Evolutionary conservation across 768 basidiomycete genomes (phyloP).

Genomic region (Gymnopilus junonius): DNA sequence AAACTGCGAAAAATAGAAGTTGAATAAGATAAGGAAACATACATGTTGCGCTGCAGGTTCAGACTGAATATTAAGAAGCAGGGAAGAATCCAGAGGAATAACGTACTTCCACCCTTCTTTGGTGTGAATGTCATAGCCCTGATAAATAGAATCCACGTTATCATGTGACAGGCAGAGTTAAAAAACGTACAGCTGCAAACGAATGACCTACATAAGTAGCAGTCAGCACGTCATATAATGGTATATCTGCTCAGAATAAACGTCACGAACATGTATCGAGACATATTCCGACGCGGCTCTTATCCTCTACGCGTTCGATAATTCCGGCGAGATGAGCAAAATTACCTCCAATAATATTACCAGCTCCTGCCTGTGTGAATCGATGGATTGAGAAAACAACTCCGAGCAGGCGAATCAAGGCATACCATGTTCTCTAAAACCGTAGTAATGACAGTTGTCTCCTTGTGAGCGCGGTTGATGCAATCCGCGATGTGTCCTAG

Average conservation of each 20-base stretch:
- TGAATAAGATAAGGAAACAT: neutral
- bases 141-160: neutral
- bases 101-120: slow-evolving; percentile 74
- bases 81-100: neutral
- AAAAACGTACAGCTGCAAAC: slow-evolving; percentile 67
- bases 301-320: slow-evolving; percentile 72
- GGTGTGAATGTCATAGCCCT: slow-evolving; percentile 85
- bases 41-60: neutral
- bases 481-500: slow-evolving; percentile 69
- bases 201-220: slow-evolving; percentile 63
- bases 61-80: neutral
- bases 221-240: neutral
- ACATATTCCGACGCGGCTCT: slow-evolving; percentile 78
- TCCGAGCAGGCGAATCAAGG: neutral
- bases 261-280: slow-evolving; percentile 84
- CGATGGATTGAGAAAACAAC: neutral
- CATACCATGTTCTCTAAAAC: slow-evolving; percentile 87
- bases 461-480: slow-evolving; percentile 73
- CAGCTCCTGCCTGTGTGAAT: slow-evolving; percentile 70
- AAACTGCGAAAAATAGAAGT: neutral
- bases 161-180: neutral
- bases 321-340: slow-evolving; percentile 73
- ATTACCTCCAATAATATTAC: slow-evolving; percentile 75
- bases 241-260: neutral
- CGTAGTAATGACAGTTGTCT: slow-evolving; percentile 57